Evolutionary conservation across 129 eudicot genomes (phyloP), one percentile per base, ranked within the genome.

Genomic region (Artemisia annua): DNA sequence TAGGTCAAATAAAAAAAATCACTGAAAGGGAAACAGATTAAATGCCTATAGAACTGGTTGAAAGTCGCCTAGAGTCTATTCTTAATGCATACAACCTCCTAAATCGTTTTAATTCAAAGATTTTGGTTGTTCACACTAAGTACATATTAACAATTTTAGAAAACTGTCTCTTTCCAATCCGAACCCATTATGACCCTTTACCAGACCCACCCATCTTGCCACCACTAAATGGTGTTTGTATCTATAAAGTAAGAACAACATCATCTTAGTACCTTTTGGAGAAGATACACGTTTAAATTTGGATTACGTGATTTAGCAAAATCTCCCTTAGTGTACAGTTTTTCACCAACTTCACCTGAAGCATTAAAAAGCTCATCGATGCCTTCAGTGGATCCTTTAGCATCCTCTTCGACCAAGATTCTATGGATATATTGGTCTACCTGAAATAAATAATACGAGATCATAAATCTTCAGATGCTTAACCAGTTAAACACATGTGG

Each of bases 371-470:
- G 30, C 69, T 88, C 86, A 51, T 78, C 75, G 11, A 79, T 73
- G 60, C 82, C 80, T 75, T 79, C 94, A 52, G 63, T 17, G 44
- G 86, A 49, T 59, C 66, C 50, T 1, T 77, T 85, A 49, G 87
- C 82, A 66, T 95, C 99, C 81, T 91, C 99, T 84, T 95, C 99
- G 22, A 91, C 96, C 61, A 95, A 84, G 63, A 95, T 78, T 85
- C 97, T 86, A 58, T 95, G 97, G 69, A 91, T 88, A 84, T 86
- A 95, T 59, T 90, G 97, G 75, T 95, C 91, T 46, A 95, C 99
- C 99, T 95, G 87, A 54, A 86, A 66, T 12, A 9, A 64, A 35
- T n/a, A 62, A 39, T 62, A 11, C 5, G 22, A 39, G 39, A 17
- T 39, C 46, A 7, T 39, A 39, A 39, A 39, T 39, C 46, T 39